A percentile compares a stretch with the other conserved stretches of the same genome.
Conservation (phyloP, 345 rosid species). For the Carallia pectinifolia region DNA sequence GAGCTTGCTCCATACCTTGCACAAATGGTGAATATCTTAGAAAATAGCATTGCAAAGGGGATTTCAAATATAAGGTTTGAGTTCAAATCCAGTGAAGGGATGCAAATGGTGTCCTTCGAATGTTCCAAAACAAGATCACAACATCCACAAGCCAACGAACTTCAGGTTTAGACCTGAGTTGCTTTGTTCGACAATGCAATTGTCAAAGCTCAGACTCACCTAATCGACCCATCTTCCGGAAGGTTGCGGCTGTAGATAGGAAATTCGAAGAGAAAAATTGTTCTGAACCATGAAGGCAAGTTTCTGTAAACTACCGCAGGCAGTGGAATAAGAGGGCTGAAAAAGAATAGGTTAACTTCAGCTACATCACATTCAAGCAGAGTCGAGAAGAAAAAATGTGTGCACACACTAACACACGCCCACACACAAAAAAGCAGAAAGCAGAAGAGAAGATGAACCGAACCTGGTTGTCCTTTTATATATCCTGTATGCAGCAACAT, state of each 20-base stretch:
- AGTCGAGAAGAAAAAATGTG: background rate
- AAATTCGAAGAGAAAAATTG: conserved; percentile 61
- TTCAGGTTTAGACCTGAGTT: no score
- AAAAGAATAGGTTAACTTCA: conserved; percentile 17
- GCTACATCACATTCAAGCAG: background rate
- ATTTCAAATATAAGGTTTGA: background rate
- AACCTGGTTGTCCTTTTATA: conserved; percentile 82
- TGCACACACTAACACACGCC: no score
- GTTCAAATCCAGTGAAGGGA: background rate
- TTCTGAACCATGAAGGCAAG: conserved; percentile 74
- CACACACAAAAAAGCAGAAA: background rate
- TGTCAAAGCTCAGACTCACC: conserved; percentile 46
- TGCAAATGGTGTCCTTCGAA: no score
- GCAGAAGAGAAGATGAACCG: conserved; percentile 7
- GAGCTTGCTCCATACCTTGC: conserved; percentile 50
- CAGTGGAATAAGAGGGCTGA: conserved; percentile 83
- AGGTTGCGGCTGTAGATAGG: conserved; percentile 70
- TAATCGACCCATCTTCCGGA: conserved; percentile 51
- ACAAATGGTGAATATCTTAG: conserved; percentile 22
- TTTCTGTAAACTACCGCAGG: conserved; percentile 60
- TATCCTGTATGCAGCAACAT: conserved; percentile 50
- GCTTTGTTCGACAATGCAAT: no score
- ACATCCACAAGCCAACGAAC: background rate
- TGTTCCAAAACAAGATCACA: background rate
- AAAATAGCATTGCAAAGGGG: background rate